phyloP scores from a whole-genome alignment of 2,329 filamentous ascomycete genomes.

The Xylaria polymorpha region DNA sequence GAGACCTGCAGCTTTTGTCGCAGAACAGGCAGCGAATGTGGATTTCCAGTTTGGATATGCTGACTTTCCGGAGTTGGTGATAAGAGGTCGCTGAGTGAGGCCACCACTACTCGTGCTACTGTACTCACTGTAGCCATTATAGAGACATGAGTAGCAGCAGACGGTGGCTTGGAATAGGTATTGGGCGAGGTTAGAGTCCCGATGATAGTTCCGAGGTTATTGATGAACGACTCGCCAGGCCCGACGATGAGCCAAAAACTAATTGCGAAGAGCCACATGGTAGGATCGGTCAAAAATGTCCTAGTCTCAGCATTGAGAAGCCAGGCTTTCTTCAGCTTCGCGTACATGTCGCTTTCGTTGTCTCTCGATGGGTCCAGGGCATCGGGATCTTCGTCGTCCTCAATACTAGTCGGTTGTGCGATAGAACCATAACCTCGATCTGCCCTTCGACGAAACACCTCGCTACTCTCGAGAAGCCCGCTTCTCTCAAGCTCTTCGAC shows the following conservation, averaged over 20 bases:
- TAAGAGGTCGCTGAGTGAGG: constrained; percentile 87
- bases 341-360: constrained; percentile 56
- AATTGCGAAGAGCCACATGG: constrained; percentile 94
- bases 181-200: constrained; percentile 79
- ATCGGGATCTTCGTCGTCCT: constrained; percentile 58
- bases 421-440: constrained; percentile 73
- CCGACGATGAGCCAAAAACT: constrained; percentile 95
- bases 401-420: constrained; percentile 56
- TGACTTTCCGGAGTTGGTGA: constrained; percentile 74
- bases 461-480: constrained; percentile 80
- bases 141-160: constrained; percentile 88
- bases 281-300: constrained; percentile 84
- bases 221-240: constrained; percentile 97
- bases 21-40: constrained; percentile 49
- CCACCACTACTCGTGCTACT: constrained; percentile 87
- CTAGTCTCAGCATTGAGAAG: constrained; percentile 91
- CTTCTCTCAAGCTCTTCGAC: constrained; percentile 92
- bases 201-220: constrained; percentile 95
- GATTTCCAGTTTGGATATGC: constrained; percentile 61
- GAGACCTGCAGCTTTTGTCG: constrained; percentile 70
- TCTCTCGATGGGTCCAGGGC: constrained; percentile 54
- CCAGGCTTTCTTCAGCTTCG: constrained; percentile 83
- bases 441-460: constrained; percentile 72
- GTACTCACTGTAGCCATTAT: constrained; percentile 93
- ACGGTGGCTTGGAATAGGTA: constrained; percentile 60